Base-by-base conservation (phyloP, 176 grass and related monocot species). In the Carex cristatella region DNA sequence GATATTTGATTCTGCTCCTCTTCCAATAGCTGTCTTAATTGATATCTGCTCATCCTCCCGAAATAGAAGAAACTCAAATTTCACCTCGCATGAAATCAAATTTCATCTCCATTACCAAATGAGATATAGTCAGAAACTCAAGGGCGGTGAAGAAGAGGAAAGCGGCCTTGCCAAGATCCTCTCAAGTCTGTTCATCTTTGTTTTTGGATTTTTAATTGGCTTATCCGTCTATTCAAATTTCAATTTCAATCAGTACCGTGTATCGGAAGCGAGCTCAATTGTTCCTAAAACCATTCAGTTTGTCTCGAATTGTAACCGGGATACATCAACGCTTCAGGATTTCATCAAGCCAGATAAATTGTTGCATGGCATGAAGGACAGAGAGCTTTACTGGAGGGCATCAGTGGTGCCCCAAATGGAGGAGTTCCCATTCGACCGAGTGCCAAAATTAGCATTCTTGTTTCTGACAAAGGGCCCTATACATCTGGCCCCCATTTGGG, bases 371-470 rank as follows among this genome's bases (percentile, higher is more conserved):
- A 94, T 97, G 94, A 90, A 87, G n/a, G 92, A 97, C 82, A 82
- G 81, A 42, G 89, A 94, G 87, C 89, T 97, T 28, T 93, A 86
- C 84, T 97, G 94, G 94, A 88, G 94, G 53, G 92, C 94, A 10
- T 90, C 92, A 12, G 84, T 97, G 87, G 84, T 88, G 56, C 95
- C 95, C 2, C 70, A 83, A 49, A 87, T 77, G 84, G 62, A 56
- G 10, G 62, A 44, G 51, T 93, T 82, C 83, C 94, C 94, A 16
- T 94, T 91, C 86, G 72, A 90, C 12, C 89, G 91, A 44, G 88
- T 89, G 81, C 92, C 95, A 14, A 98, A 93, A 86, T 88, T 98
- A 51, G 95, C 95, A 4, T 93, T 98, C 84, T 71, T 94, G 91
- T 94, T 98, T 85, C 74, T 98, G 67, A 85, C 91, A 79, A 88